A percentile compares a stretch with the other conserved stretches of the same genome.
Evolutionary conservation across 2,329 filamentous ascomycete genomes (phyloP).

Genomic region (Herpomyces periplanetae): DNA sequence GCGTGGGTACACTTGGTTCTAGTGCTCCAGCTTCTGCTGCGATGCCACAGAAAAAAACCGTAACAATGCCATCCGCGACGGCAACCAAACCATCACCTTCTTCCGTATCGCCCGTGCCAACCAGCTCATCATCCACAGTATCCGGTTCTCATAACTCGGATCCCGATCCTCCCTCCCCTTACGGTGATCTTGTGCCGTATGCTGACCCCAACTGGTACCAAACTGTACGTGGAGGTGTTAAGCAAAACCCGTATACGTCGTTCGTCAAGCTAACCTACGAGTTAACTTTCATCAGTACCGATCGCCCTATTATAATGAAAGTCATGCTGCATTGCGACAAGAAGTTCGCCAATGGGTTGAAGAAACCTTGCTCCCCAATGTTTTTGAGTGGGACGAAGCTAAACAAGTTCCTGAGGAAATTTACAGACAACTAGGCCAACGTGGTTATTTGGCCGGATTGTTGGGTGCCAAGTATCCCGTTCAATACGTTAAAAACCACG

Average conservation of each 20-base stretch:
- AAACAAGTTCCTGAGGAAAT: constrained; percentile 55
- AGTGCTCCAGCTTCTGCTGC: constrained; percentile 19
- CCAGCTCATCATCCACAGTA: constrained; percentile 5
- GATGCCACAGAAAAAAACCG: constrained; percentile 8
- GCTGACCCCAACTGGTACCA: constrained; percentile 84
- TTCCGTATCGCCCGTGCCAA: constrained; percentile 7
- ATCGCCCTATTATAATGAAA: constrained; percentile 82
- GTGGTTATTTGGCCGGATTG: constrained; percentile 69
- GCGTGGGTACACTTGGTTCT: constrained; percentile 35
- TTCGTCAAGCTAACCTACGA: no score
- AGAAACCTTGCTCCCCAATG: constrained; percentile 48
- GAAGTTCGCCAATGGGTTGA: constrained; percentile 83
- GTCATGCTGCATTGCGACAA: constrained; percentile 53
- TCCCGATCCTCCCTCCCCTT: constrained; percentile 38
- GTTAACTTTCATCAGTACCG: constrained; percentile 21
- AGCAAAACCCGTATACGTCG: not conserved
- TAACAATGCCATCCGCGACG: constrained; percentile 9
- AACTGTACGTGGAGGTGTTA: constrained; percentile 18
- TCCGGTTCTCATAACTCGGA: constrained; percentile 7
- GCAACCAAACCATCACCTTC: constrained; percentile 8
- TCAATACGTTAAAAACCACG: constrained; percentile 24
- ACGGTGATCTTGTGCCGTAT: constrained; percentile 55
- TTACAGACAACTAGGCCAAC: constrained; percentile 77
- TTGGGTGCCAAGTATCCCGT: constrained; percentile 39
- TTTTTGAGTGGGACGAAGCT: constrained; percentile 86